Conservation (phyloP, 1,284 basidiomycete species). For the Thecaphora thlaspeos region DNA sequence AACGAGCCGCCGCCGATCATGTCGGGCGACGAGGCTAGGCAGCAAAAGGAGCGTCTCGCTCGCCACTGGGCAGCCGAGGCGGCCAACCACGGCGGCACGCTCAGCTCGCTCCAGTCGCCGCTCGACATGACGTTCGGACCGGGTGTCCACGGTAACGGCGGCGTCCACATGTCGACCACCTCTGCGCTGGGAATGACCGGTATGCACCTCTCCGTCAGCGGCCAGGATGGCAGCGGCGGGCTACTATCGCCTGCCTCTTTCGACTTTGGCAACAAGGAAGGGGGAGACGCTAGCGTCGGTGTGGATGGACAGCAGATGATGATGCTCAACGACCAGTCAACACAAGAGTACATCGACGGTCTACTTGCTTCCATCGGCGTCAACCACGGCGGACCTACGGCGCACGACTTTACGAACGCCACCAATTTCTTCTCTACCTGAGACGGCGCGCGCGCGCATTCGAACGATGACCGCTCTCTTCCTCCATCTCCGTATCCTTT, state of each 20-base stretch:
- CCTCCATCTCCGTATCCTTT: too few relatives aligned
- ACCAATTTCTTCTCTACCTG: too few relatives aligned
- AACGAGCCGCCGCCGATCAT: conserved; percentile 42
- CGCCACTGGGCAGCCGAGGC: conserved; percentile 41
- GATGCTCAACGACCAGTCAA: conserved; percentile 23
- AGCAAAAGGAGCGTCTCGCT: conserved; percentile 46
- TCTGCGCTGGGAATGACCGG: conserved; percentile 23
- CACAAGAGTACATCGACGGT: conserved; percentile 32
- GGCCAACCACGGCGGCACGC: conserved; percentile 15
- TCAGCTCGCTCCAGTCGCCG: too few relatives aligned
- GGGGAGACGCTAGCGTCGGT: too few relatives aligned
- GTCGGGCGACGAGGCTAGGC: conserved; percentile 32
- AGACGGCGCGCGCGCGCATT: too few relatives aligned
- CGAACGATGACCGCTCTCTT: too few relatives aligned
- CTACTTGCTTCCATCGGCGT: conserved; percentile 38
- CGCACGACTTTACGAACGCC: too few relatives aligned
- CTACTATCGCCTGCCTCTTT: conserved; percentile 6
- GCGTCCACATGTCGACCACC: conserved; percentile 5
- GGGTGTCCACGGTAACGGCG: neutral
- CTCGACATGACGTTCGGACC: conserved; percentile 28
- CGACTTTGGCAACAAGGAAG: conserved; percentile 1
- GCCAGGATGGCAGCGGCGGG: conserved; percentile 13
- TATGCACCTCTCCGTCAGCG: conserved; percentile 6
- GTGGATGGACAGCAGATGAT: conserved; percentile 11
- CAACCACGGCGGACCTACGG: conserved; percentile 1